These are phyloP conservation scores for Xylariaceae sp. DNA, from an alignment of 2,329 filamentous ascomycete genomes.

Conservation along the genomic window DNA sequence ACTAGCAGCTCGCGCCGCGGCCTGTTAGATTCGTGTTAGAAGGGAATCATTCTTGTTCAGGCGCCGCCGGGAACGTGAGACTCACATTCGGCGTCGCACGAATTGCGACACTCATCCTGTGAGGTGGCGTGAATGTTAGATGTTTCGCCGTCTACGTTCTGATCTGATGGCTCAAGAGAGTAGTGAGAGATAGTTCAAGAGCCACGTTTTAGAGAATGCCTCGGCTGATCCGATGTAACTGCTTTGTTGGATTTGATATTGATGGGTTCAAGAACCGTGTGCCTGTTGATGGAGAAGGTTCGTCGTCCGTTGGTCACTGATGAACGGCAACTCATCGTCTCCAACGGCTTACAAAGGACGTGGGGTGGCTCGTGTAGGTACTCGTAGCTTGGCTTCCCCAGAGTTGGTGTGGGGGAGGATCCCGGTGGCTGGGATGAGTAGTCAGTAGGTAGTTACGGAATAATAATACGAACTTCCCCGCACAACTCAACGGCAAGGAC, in stretches of 20 bases:
- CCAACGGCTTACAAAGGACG: background rate
- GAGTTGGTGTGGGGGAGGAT: background rate
- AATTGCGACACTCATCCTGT: conserved; percentile 32
- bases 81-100: conserved; percentile 35
- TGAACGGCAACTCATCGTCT: background rate
- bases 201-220: background rate
- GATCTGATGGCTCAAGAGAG: background rate
- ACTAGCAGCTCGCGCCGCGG: conserved; percentile 60
- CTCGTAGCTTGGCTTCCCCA: background rate
- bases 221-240: background rate
- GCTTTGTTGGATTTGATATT: background rate
- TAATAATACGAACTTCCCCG: no score
- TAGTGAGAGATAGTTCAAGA: background rate
- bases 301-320: background rate
- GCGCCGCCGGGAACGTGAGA: conserved; percentile 4
- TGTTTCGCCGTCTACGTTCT: background rate
- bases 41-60: background rate
- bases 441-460: background rate
- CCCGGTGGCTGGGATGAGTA: background rate
- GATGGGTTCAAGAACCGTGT: background rate
- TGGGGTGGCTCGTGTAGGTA: background rate
- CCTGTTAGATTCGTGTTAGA: conserved; percentile 35
- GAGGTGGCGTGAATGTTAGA: background rate
- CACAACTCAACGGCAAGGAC: no score
- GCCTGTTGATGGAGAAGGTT: background rate